Percentiles rank a stretch among this genome's conserved stretches.
phyloP scores from a whole-genome alignment of 768 basidiomycete species.

The Dendrothele bispora region DNA sequence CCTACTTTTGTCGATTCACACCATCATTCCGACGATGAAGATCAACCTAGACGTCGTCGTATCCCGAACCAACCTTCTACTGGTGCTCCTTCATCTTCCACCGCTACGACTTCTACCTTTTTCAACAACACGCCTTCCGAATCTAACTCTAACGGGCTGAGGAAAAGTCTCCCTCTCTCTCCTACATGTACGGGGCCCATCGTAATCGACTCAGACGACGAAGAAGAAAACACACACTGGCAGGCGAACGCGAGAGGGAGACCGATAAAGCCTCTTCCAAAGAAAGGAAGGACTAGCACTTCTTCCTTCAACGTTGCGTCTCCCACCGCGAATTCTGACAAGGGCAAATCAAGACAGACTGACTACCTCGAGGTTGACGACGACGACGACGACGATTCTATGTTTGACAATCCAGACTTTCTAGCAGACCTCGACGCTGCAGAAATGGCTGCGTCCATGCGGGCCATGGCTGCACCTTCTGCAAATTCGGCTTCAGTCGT shows the following conservation, averaged over 20 bases:
- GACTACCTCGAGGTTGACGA: conserved; percentile 33
- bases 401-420: conserved; percentile 25
- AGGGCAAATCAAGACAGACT: conserved; percentile 19
- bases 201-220: conserved; percentile 28
- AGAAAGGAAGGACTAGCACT: conserved; percentile 4
- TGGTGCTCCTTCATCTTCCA: background rate
- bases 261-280: conserved; percentile 13
- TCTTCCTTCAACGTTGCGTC: conserved; percentile 9
- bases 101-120: background rate
- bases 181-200: conserved; percentile 15
- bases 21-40: conserved; percentile 26
- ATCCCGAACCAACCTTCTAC: conserved; percentile 14
- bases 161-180: conserved; percentile 14
- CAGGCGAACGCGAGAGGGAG: conserved; percentile 7
- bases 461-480: conserved; percentile 1
- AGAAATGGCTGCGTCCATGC: conserved; percentile 23
- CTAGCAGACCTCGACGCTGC: conserved; percentile 36
- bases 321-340: conserved; percentile 16
- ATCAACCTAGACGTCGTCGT: conserved; percentile 24
- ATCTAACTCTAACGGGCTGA: background rate
- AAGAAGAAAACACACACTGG: conserved; percentile 20
- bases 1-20: conserved; percentile 15
- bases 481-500: background rate
- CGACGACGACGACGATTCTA: conserved; percentile 32
- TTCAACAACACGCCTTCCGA: background rate